A percentile compares a stretch with the other conserved stretches of the same genome.
Evolutionary conservation across 306 rosid species (phyloP).

Genomic region (Acacia confusa): DNA sequence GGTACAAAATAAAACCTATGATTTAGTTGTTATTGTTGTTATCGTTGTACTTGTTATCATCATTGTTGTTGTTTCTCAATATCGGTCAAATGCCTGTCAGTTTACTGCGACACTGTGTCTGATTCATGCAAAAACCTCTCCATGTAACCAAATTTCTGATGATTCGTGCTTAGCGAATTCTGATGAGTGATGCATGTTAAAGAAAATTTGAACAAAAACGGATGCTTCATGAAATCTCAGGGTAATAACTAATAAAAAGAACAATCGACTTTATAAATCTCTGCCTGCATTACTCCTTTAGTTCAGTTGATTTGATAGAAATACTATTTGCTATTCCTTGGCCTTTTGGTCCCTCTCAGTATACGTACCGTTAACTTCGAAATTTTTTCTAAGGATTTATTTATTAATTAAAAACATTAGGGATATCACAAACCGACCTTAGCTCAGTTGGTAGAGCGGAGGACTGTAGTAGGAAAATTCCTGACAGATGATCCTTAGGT

Average conservation of each 20-base stretch:
- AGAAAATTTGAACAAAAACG: not conserved
- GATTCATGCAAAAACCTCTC: too few species aligned
- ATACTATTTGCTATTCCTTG: too few species aligned
- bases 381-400: too few species aligned
- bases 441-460: constrained; percentile 68
- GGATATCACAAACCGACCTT: constrained; percentile 34
- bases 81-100: not conserved
- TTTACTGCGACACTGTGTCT: too few species aligned
- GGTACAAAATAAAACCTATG: not conserved
- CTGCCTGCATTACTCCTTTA: too few species aligned
- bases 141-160: too few species aligned
- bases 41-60: not conserved
- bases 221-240: not conserved
- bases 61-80: not conserved
- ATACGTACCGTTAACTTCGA: too few species aligned
- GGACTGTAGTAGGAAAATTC: constrained; percentile 47
- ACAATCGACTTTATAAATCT: not conserved
- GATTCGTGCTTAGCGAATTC: not conserved
- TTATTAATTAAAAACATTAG: too few species aligned
- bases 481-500: not conserved
- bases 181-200: not conserved
- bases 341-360: too few species aligned
- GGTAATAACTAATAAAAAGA: too few species aligned
- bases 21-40: not conserved
- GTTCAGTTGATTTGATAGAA: too few species aligned